Conservation (phyloP, 2,329 filamentous ascomycete genomes). For the Aschersonia sp. region DNA sequence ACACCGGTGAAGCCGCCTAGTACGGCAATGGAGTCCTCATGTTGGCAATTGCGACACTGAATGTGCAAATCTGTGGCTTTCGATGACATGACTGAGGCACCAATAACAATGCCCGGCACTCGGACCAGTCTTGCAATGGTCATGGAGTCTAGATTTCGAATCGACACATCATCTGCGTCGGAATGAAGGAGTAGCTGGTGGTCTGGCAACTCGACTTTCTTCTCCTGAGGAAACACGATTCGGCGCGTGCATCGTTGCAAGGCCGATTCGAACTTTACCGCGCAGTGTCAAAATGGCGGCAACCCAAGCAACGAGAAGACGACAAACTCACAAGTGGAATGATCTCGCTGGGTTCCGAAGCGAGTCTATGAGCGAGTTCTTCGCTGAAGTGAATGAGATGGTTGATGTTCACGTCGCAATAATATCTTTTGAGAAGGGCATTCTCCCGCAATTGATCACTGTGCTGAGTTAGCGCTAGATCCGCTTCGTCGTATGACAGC, state of each 20-base stretch:
- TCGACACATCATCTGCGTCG: constrained; percentile 77
- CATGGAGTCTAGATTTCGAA: constrained; percentile 83
- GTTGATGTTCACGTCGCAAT: constrained; percentile 89
- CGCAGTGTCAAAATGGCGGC: background rate
- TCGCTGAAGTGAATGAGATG: constrained; percentile 95
- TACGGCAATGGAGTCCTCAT: constrained; percentile 56
- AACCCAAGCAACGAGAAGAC: background rate
- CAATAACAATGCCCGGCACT: constrained; percentile 95
- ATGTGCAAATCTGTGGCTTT: constrained; percentile 82
- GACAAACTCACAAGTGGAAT: constrained; percentile 66
- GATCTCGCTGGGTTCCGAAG: constrained; percentile 80
- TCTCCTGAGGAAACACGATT: constrained; percentile 73
- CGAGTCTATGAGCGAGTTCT: constrained; percentile 79
- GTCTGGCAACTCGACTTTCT: constrained; percentile 58
- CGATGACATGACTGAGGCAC: constrained; percentile 89
- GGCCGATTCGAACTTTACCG: constrained; percentile 68
- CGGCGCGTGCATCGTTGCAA: constrained; percentile 83
- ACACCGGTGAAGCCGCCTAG: constrained; percentile 80
- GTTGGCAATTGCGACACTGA: constrained; percentile 75
- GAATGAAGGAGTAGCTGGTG: constrained; percentile 95
- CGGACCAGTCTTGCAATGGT: constrained; percentile 91
- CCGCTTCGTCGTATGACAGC: background rate
- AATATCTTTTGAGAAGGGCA: constrained; percentile 85
- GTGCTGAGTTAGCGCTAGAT: background rate
- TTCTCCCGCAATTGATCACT: constrained; percentile 96